These are phyloP conservation scores for Suillus variegatus DNA, from an alignment of 768 basidiomycete species.

Conservation along the genomic window DNA sequence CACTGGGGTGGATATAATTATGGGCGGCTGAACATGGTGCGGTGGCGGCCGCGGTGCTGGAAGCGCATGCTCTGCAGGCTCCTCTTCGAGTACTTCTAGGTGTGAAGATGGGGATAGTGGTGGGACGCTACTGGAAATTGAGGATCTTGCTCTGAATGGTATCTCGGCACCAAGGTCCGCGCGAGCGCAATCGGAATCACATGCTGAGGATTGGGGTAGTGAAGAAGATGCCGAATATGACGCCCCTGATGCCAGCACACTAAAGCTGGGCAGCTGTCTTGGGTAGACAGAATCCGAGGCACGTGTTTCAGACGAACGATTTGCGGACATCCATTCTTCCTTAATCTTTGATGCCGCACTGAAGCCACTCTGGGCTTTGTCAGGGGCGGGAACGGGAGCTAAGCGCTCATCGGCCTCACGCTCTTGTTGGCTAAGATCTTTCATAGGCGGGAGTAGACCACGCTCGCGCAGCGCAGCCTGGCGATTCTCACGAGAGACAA, in stretches of 20 bases:
- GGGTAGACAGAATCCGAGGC: conserved; percentile 23
- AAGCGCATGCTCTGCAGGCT: conserved; percentile 23
- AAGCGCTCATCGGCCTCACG: conserved; percentile 44
- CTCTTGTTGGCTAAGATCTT: conserved; percentile 39
- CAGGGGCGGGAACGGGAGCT: conserved; percentile 38
- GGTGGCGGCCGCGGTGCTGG: conserved; percentile 17
- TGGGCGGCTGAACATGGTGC: conserved; percentile 2
- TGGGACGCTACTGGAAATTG: conserved; percentile 21
- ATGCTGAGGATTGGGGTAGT: background rate
- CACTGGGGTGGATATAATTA: conserved; percentile 23
- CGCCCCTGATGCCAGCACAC: background rate
- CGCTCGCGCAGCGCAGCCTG: conserved; percentile 63
- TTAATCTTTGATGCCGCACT: conserved; percentile 57
- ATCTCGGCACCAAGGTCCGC: conserved; percentile 20
- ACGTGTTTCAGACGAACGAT: conserved; percentile 27
- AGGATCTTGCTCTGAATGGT: conserved; percentile 19
- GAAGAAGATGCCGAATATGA: conserved; percentile 10
- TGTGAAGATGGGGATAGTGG: conserved; percentile 25
- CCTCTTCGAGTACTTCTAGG: conserved; percentile 33
- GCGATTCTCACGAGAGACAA: conserved; percentile 24
- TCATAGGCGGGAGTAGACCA: conserved; percentile 52
- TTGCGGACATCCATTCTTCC: conserved; percentile 51
- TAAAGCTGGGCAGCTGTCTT: conserved; percentile 4
- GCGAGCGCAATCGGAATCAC: conserved; percentile 5
- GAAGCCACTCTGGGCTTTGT: conserved; percentile 18